phyloP scores from a whole-genome alignment of 2,329 filamentous ascomycete genomes.

The Geoglossum cookeanum region DNA sequence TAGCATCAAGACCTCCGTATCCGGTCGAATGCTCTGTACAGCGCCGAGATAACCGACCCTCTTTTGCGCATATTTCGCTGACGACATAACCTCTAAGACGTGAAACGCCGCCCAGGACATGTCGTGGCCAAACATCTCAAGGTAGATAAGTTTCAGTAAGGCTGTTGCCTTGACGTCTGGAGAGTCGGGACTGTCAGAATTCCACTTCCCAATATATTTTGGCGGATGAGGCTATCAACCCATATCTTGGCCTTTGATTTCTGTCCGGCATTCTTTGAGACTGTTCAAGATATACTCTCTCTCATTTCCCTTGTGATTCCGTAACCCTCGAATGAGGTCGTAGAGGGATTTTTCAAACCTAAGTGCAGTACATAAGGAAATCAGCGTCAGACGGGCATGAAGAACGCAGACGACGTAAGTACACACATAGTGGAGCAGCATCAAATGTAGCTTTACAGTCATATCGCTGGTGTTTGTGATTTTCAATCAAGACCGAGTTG shows the following conservation, averaged over 20 bases:
- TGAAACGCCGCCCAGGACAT: slow-evolving; percentile 99
- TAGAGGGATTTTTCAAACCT: slow-evolving; percentile 99
- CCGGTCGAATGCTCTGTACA: slow-evolving; percentile 85
- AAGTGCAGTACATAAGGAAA: not conserved
- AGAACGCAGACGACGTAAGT: too few species aligned
- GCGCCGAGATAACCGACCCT: slow-evolving; percentile 86
- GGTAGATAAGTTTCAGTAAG: slow-evolving; percentile 84
- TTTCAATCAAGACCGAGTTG: not conserved
- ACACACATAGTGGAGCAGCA: not conserved
- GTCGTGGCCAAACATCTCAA: slow-evolving; percentile 98
- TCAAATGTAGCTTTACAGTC: not conserved
- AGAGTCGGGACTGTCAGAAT: not conserved
- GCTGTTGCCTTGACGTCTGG: slow-evolving; percentile 89
- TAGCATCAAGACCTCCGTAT: slow-evolving; percentile 94
- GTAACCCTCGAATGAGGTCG: slow-evolving; percentile 90
- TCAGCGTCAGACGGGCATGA: not conserved
- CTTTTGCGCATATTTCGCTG: slow-evolving; percentile 85
- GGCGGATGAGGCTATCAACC: slow-evolving; percentile 28
- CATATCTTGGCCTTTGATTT: slow-evolving; percentile 88
- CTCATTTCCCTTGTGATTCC: slow-evolving; percentile 89
- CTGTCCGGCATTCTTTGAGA: slow-evolving; percentile 83
- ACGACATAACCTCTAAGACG: slow-evolving; percentile 97
- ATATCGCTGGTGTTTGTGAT: not conserved
- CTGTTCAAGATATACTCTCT: slow-evolving; percentile 87
- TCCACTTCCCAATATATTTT: not conserved